Evolutionary conservation across 2,329 filamentous ascomycete species (phyloP), one percentile per base, ranked within the genome.

Genomic region (Neonectria sp.): DNA sequence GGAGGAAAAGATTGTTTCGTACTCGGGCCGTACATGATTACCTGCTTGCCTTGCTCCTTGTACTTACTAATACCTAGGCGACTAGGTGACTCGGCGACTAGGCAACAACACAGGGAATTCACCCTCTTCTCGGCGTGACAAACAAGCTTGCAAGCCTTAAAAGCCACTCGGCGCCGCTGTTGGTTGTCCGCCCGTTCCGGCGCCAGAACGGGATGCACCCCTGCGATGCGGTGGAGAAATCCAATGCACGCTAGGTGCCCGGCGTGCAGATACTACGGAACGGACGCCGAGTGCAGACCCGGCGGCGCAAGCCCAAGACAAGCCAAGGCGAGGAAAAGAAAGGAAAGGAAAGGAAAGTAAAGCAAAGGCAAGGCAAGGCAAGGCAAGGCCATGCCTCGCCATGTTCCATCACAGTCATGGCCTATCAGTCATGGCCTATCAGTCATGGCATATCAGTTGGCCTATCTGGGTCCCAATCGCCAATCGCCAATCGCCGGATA

Each of bases 121-220:
- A 21, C 49, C 13, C 6, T 52, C 25, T 31, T 35, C 8, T 35
- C 37, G 37, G 37, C 55, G 40, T 45, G 53, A 43, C 53, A 4
- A 21, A 31, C 35, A n/a, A 12, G 24, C 24, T 21, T 29, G 31
- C 48, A 51, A 27, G 21, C 21, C 6, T 43, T 21, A 27, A 45
- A 45, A 45, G 40, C 40, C 40, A 45, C 17, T 43, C 17, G 17
- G 37, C n/a, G 27, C 15, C 8, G 24, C 33, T 35, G 45, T 35
- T 29, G 52, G 40, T 35, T 55, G 55, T 15, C 51, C 55, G 48
- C 37, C 48, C 33, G 29, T 58, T 60, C 58, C 58, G 58, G 33
- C 21, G 11, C 24, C 45, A 29, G 33, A 24, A 51, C 40, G 58
- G 24, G 46, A 53, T 53, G 63, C 37, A 66, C 35, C 58, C 58